A percentile compares a stretch with the other conserved stretches of the same genome.
Conservation (phyloP, 192 early-diverging fungal genomes). For the Phlyctochytrium planicorne region DNA sequence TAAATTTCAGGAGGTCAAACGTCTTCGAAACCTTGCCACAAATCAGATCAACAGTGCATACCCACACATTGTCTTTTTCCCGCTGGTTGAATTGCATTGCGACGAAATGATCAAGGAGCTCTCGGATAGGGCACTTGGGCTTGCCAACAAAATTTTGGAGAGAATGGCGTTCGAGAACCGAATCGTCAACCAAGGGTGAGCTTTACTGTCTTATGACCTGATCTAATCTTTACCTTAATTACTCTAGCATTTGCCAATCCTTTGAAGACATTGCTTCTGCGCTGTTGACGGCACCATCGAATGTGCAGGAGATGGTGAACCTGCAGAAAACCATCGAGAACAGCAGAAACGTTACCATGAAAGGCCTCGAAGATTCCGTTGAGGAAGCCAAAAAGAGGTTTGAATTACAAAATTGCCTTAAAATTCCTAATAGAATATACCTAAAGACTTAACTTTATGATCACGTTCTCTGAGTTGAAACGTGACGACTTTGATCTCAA, state of each 20-base stretch:
- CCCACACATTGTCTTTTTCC: slow-evolving; percentile 53
- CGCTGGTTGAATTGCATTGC: slow-evolving; percentile 54
- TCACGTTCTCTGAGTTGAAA: slow-evolving; percentile 54
- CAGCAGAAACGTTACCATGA: slow-evolving; percentile 39
- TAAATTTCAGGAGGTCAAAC: slow-evolving; percentile 38
- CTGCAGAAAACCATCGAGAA: slow-evolving; percentile 58
- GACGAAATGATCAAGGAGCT: slow-evolving; percentile 50
- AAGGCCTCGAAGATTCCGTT: slow-evolving; percentile 50
- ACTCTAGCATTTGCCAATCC: slow-evolving; percentile 28
- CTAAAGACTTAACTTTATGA: slow-evolving; percentile 57
- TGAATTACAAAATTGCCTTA: background rate
- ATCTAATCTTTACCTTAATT: background rate
- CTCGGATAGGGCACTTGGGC: slow-evolving; percentile 42
- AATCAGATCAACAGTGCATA: slow-evolving; percentile 49
- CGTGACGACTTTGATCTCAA: slow-evolving; percentile 61
- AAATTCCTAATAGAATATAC: too few relatives aligned
- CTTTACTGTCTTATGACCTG: slow-evolving; percentile 11
- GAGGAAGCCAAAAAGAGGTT: slow-evolving; percentile 61
- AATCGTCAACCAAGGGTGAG: slow-evolving; percentile 25
- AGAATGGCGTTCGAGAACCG: slow-evolving; percentile 42
- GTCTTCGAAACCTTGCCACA: slow-evolving; percentile 37
- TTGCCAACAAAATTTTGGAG: slow-evolving; percentile 49
- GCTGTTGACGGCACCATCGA: slow-evolving; percentile 43
- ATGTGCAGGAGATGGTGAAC: slow-evolving; percentile 61
- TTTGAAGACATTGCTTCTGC: slow-evolving; percentile 52